These are phyloP conservation scores for Ramaria sp. DNA, from an alignment of 768 basidiomycete species.

Conservation along the genomic window DNA sequence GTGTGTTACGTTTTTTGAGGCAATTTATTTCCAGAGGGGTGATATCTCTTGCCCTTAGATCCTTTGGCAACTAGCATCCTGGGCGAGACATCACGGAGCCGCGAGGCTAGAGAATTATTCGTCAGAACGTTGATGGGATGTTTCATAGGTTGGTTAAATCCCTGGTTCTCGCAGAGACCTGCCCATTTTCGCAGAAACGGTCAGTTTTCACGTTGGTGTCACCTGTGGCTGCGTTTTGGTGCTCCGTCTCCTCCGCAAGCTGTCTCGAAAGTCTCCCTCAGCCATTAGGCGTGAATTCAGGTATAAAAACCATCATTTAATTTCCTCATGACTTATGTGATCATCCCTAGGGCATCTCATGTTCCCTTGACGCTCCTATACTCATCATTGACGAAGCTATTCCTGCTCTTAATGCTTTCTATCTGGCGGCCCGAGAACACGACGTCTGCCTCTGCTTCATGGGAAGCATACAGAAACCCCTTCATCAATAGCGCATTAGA, in stretches of 20 bases:
- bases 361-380: conserved; percentile 74
- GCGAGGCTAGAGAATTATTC: conserved; percentile 38
- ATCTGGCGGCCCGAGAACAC: conserved; percentile 50
- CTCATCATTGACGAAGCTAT: conserved; percentile 75
- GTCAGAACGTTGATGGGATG: conserved; percentile 55
- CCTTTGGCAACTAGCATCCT: conserved; percentile 9
- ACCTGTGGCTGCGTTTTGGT: conserved; percentile 44
- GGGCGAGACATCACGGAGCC: conserved; percentile 43
- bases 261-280: conserved; percentile 19
- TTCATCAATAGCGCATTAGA: conserved; percentile 33
- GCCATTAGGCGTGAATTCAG: conserved; percentile 55
- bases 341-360: conserved; percentile 44
- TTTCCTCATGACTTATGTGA: conserved; percentile 6
- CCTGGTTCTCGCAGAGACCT: not conserved
- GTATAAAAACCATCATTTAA: conserved; percentile 21
- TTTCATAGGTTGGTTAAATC: conserved; percentile 35
- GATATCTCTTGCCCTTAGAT: conserved; percentile 6
- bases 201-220: conserved; percentile 64
- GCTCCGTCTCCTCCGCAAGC: conserved; percentile 19
- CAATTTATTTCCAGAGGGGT: not conserved
- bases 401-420: conserved; percentile 70
- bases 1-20: conserved; percentile 25
- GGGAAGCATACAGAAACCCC: conserved; percentile 19
- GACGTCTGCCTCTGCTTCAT: conserved; percentile 3
- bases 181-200: conserved; percentile 41